Evolutionary conservation across 148 eudicot genomes (phyloP).

Genomic region (Chenopodium album): DNA sequence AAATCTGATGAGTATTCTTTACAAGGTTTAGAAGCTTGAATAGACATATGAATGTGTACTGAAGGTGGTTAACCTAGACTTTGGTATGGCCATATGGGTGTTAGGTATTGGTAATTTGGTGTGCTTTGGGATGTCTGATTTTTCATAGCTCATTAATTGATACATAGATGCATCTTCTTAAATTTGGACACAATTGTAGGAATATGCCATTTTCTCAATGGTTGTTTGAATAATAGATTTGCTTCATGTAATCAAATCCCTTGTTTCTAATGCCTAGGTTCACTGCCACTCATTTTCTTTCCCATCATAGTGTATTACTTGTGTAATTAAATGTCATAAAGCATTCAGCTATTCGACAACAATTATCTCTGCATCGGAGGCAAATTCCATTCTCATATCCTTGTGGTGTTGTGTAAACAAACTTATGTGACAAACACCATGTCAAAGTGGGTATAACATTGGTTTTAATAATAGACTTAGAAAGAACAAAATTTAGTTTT

Average conservation of each 20-base stretch:
- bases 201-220: not conserved
- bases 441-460: not conserved
- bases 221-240: not conserved
- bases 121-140: no score
- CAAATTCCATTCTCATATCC: not conserved
- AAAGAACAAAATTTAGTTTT: not conserved
- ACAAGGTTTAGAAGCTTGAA: no score
- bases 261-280: not conserved
- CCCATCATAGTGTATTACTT: not conserved
- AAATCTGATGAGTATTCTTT: no score
- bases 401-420: not conserved
- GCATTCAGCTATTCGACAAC: not conserved
- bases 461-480: not conserved
- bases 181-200: no score
- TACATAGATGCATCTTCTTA: no score
- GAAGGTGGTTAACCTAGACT: no score
- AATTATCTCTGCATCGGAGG: no score
- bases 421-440: not conserved
- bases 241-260: not conserved
- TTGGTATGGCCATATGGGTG: no score
- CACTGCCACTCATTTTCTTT: not conserved
- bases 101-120: no score
- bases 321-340: not conserved
- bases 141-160: no score
- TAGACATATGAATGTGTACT: no score